Percentiles rank a stretch among this genome's conserved stretches.
Conservation (phyloP, 306 rosid genomes). For the Castanea sativa region DNA sequence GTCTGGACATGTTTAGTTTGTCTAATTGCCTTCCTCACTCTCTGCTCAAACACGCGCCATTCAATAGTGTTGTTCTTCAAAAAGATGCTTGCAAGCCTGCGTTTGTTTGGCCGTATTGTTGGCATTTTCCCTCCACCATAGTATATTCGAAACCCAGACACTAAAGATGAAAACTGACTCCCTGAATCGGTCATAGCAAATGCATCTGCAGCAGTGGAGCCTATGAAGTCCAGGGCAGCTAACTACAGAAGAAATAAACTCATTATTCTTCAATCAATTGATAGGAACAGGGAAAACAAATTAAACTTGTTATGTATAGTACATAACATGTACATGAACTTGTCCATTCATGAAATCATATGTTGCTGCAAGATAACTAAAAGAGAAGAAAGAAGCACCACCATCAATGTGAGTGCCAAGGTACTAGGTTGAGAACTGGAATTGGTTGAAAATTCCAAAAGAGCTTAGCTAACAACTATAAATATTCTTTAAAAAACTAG, state of each 20-base stretch:
- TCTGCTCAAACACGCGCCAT: slow-evolving; percentile 93
- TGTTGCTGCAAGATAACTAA: background rate
- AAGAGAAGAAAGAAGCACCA: background rate
- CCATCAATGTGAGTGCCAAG: background rate
- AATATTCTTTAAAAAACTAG: background rate
- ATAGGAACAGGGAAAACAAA: background rate
- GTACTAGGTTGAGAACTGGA: too few species aligned
- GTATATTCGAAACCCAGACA: slow-evolving; percentile 83
- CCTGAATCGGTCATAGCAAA: slow-evolving; percentile 99
- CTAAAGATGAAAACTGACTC: slow-evolving; percentile 92
- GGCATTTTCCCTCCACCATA: slow-evolving; percentile 91
- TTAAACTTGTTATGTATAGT: background rate
- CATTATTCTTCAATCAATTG: background rate
- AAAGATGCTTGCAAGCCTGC: slow-evolving; percentile 82
- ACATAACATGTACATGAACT: background rate
- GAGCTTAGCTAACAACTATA: background rate
- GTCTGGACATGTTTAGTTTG: slow-evolving; percentile 90
- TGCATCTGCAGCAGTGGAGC: slow-evolving; percentile 88
- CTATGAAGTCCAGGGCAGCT: slow-evolving; percentile 97
- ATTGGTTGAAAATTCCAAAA: background rate
- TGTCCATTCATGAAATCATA: background rate
- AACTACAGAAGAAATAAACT: slow-evolving; percentile 42
- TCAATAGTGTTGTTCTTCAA: slow-evolving; percentile 72
- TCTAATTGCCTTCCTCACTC: slow-evolving; percentile 91
- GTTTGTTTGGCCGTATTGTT: slow-evolving; percentile 93